These are phyloP conservation scores for Eucalyptus victrix DNA, from an alignment of 345 rosid species.

Conservation along the genomic window DNA sequence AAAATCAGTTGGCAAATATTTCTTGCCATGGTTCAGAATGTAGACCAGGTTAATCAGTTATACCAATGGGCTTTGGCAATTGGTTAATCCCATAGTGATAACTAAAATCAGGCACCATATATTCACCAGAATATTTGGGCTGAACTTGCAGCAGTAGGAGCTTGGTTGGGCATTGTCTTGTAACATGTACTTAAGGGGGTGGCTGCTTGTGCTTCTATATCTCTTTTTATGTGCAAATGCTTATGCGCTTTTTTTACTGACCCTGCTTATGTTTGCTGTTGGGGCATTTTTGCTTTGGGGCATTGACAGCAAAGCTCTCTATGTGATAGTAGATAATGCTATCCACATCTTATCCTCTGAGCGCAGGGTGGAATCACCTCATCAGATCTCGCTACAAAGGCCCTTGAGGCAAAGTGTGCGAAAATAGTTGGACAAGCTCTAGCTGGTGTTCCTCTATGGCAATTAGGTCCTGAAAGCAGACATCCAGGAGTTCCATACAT, in stretches of 20 bases:
- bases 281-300: neutral
- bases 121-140: neutral
- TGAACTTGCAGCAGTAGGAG: neutral
- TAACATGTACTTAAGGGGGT: neutral
- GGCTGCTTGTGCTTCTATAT: neutral
- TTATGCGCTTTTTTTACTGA: neutral
- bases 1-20: neutral
- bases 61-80: neutral
- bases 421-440: constrained; percentile 90
- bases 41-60: neutral
- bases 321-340: neutral
- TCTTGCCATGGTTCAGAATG: neutral
- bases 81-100: neutral
- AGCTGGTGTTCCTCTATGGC: constrained; percentile 95
- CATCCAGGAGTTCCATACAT: constrained; percentile 96
- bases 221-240: neutral
- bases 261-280: neutral
- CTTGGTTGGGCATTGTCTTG: neutral
- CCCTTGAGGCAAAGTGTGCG: constrained; percentile 81
- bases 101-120: neutral
- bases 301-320: neutral
- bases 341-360: neutral
- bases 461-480: constrained; percentile 93
- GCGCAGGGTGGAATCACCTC: constrained; percentile 91
- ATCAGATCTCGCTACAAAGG: constrained; percentile 96